Evolutionary conservation across 139 green algal species (phyloP).

Genomic region (Marvania coccoides): DNA sequence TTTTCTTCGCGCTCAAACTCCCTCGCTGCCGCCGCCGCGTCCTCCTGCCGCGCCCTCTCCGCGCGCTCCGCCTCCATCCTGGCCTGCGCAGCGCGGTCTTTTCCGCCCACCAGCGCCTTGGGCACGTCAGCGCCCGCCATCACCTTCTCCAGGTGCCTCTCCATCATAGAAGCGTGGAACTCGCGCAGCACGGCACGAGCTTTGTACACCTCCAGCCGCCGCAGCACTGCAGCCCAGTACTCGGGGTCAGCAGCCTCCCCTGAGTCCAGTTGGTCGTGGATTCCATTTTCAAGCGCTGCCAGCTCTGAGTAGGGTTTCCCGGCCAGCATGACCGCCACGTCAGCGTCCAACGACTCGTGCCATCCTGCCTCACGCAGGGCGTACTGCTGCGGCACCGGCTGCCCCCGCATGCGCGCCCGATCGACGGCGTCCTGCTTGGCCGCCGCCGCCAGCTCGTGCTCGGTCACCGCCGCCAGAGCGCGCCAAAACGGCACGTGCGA

Average conservation of each 20-base stretch:
- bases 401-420: conserved; percentile 13
- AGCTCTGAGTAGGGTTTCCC: conserved; percentile 49
- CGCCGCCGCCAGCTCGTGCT: conserved; percentile 25
- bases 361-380: conserved; percentile 26
- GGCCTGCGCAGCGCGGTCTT: background rate
- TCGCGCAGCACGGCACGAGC: conserved; percentile 55
- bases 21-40: background rate
- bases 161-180: conserved; percentile 39
- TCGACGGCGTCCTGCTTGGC: conserved; percentile 37
- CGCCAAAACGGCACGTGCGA: conserved; percentile 58
- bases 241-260: conserved; percentile 49
- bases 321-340: conserved; percentile 63
- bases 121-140: conserved; percentile 6
- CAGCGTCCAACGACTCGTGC: conserved; percentile 53
- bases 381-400: conserved; percentile 17
- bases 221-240: conserved; percentile 73
- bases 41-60: conserved; percentile 1
- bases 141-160: conserved; percentile 15
- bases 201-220: conserved; percentile 39
- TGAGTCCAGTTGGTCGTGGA: conserved; percentile 35
- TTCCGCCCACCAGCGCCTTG: conserved; percentile 12
- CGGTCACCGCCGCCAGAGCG: conserved; percentile 43
- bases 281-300: conserved; percentile 31
- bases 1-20: background rate
- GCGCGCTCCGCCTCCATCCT: conserved; percentile 5